Base-by-base conservation (phyloP, 768 basidiomycete species). In the Boletus huronensis region DNA sequence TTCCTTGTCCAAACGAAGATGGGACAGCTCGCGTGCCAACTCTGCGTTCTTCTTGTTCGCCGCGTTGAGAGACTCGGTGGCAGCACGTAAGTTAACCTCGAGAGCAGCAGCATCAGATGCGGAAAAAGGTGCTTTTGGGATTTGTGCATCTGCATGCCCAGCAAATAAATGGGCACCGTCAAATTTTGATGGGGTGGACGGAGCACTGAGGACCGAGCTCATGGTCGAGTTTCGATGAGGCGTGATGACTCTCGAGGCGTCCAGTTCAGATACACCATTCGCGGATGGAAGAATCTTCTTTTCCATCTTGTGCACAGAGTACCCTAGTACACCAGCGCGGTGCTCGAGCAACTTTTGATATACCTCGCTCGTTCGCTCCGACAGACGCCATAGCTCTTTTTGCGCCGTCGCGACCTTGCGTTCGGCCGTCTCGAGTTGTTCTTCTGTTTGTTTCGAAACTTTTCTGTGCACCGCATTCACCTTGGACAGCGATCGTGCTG, bases 121-220 rank as follows among this genome's bases (percentile, higher is more conserved):
- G 11, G 79, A 70, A 28, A 78, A 74, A 0, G 79, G 72, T 3
- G 75, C 74, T 39, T 76, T 69, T 29, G 74, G 73, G 0, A 87
- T 73, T 17, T 88, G 72, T 5, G 88, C 80, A 41, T 84, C 79
- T 4, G 80, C 82, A 59, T 93, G 88, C 0, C 92, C 91, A 0
- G 93, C 89, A 59, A 93, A 93, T 50, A 93, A 76, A 72, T 93
- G 90, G 0, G 87, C 83, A 13, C 90, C 90, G 50, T 90, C 89
- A 66, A 94, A 94, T 36, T 82, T 82, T n/a, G 78, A 72, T 6
- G 81, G 72, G 13, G 77, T 70, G 1, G 78, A 73, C 3, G 74
- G 70, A 14, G 70, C 57, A 42, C 77, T 79, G 26, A 75, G 72
- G 21, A 72, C 70, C 0, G 82, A 80, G 61, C 81, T 83, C 61